Base-by-base conservation (phyloP, 2,329 filamentous ascomycete species). In the Xylaria sp. region DNA sequence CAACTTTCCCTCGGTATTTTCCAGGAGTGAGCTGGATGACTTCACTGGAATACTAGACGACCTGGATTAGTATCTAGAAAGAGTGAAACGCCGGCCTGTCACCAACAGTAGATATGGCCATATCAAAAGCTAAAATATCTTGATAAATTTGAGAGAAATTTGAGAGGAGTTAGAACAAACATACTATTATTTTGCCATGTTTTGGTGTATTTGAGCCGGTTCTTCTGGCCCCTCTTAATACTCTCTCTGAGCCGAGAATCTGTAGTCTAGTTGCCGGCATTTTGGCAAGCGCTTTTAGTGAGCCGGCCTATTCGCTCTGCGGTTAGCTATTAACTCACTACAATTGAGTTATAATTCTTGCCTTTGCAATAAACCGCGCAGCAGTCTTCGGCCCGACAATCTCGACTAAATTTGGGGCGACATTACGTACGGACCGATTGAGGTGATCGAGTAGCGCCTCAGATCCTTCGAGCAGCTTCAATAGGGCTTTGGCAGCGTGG, bases 321-420 rank as follows among this genome's bases (percentile, higher is more conserved):
- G 1, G 20, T 57, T 39, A 57, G 54, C 4, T 0, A 57, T 57
- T 20, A 39, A 25, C 1, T 10, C 10, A 57, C 12, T 15, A 25
- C 15, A 9, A 41, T 25, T 18, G 7, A 8, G 54, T 13, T 5
- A 52, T 6, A 3, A 25, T 41, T 57, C 54, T 57, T 57, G 12
- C 54, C 54, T 41, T 44, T 18, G 7, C 20, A 41, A 57, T 37
- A 15, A 57, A 57, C n/a, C 54, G 34, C 20, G 54, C 54, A 41
- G 54, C 34, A 18, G 34, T 13, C 32, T 39, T 9, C 10, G 20
- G n/a, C 13, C 54, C 54, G 15, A 28, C 34, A 8, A 57, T 0
- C 34, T 57, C n/a, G 54, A 10, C 12, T 10, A 57, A 15, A 10
- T 44, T 57, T 12, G 54, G 54, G n/a, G 54, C 54, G n/a, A 57